These are phyloP conservation scores for Capsicum chinense DNA, from an alignment of 257 asterid species.

Conservation along the genomic window DNA sequence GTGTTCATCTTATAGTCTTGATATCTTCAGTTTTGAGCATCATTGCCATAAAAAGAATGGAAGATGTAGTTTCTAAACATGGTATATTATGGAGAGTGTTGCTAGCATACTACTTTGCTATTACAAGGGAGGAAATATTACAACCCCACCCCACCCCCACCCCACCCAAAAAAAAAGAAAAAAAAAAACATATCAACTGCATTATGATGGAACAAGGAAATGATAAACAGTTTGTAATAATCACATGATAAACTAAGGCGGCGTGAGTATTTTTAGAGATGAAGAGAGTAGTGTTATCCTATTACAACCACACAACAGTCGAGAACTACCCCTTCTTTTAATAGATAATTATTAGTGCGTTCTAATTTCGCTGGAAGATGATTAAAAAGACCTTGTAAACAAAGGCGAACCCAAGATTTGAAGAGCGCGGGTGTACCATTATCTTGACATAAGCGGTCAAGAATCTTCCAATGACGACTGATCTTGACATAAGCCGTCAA, in stretches of 20 bases:
- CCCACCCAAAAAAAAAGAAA: no score
- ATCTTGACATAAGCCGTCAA: no score
- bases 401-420: no score
- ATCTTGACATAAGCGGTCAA: no score
- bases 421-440: no score
- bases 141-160: background rate
- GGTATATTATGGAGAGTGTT: slow-evolving; percentile 7
- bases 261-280: background rate
- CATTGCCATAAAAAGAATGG: background rate
- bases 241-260: background rate
- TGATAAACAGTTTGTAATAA: background rate
- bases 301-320: background rate
- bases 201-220: background rate
- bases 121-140: background rate
- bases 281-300: background rate
- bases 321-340: background rate
- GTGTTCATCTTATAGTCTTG: slow-evolving; percentile 19
- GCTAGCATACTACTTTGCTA: background rate
- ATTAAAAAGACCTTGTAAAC: background rate
- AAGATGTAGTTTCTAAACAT: background rate
- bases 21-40: slow-evolving; percentile 2
- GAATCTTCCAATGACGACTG: no score
- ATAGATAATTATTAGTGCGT: background rate
- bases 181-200: no score
- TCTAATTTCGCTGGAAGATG: background rate